Evolutionary conservation across 306 rosid genomes (phyloP).

Genomic region (Prunus mira): DNA sequence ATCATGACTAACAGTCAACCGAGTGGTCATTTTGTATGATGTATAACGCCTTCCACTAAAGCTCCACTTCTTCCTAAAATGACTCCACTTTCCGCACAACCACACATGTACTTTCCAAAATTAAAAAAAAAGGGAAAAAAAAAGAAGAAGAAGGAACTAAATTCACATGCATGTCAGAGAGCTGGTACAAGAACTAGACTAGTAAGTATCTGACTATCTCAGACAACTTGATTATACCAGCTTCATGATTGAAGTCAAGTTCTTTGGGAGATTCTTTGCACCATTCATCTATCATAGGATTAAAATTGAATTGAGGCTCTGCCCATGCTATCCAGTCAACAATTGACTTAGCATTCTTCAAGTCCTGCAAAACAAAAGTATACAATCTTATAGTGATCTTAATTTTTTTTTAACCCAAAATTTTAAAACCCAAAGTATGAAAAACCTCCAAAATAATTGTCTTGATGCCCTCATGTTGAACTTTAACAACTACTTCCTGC

Average conservation of each 20-base stretch:
- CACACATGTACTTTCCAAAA: not conserved
- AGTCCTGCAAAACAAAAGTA: conserved; percentile 59
- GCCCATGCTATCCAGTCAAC: conserved; percentile 99
- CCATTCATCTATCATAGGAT: conserved; percentile 99
- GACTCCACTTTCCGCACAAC: not conserved
- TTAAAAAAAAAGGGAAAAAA: not conserved
- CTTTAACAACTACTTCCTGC: conserved; percentile 90
- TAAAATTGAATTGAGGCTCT: conserved; percentile 87
- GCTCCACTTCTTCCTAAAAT: not conserved
- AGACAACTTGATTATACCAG: conserved; percentile 53
- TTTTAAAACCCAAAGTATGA: conserved; percentile 25
- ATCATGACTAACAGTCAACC: no score
- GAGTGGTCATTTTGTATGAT: no score
- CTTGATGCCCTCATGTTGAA: conserved; percentile 90
- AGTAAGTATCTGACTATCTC: conserved; percentile 12
- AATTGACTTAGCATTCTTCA: conserved; percentile 88
- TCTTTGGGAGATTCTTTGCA: conserved; percentile 99
- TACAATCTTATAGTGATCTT: conserved; percentile 17
- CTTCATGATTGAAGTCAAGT: conserved; percentile 89
- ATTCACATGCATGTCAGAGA: conserved; percentile 2
- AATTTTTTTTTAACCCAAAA: conserved; percentile 25
- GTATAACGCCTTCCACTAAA: not conserved
- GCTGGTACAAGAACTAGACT: not conserved
- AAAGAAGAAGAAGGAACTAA: not conserved
- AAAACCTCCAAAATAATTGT: conserved; percentile 80